Evolutionary conservation across 2,329 filamentous ascomycete genomes (phyloP), one percentile per base, ranked within the genome.

Genomic region (Dactylella cylindrospora): DNA sequence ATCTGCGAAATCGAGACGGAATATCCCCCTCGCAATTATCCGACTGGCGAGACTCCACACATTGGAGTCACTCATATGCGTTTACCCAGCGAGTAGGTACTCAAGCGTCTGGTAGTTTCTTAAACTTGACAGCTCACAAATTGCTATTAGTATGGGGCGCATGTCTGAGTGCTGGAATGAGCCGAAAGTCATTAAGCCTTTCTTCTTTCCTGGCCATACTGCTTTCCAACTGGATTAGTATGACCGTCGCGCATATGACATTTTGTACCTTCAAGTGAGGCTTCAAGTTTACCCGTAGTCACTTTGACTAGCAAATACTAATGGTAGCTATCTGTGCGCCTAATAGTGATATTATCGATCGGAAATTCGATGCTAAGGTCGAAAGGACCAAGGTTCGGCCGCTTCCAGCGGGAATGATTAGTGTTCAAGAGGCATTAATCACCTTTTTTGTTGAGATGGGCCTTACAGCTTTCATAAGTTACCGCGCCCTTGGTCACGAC

Each of bases 191-290:
- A 3, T 40, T 50, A 13, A 50, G 32, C 15, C 9, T 32, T 22
- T 36, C 45, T 2, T 50, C 45, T 13, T 50, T 50, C 19, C 33
- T 50, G 7, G 23, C 3, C 17, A 10, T 50, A 3, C 2, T 50
- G 7, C 39, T 50, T 13, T 22, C 45, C 22, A 50, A 50, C 20
- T 50, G 45, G 45, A 38, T 50, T 38, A 50, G 45, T 8, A 50
- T 50, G 45, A 50, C 45, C 2, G 31, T 50, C 25, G 45, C 45
- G 6, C 45, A 50, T 10, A 50, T 50, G 45, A 26, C 45, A 13
- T 50, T 50, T 22, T 50, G 45, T 39, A 50, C 45, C 5, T 50
- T 50, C 45, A 50, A 50, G 45, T 50, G 39, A 39, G 45, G 23
- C 12, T 20, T 3, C 6, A 1, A 5, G 6, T 3, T 10, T n/a